Percentiles rank a stretch among this genome's conserved stretches.
phyloP scores from a whole-genome alignment of 2,329 filamentous ascomycete genomes.

The Neocucurbitaria cava region DNA sequence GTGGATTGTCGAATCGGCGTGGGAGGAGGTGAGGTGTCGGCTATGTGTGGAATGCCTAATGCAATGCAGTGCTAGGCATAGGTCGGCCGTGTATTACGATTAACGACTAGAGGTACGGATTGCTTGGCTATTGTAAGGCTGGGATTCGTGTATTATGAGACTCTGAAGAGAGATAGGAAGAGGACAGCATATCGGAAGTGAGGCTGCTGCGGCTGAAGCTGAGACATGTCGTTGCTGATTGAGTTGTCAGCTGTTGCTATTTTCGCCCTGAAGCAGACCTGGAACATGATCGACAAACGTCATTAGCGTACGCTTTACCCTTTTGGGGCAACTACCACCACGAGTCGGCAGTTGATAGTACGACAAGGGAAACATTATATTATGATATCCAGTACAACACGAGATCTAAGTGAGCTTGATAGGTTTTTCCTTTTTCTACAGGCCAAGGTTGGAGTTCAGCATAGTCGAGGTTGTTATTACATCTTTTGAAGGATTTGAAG shows the following conservation, averaged over 20 bases:
- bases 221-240: not conserved
- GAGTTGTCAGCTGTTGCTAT: not conserved
- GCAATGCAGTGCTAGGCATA: not conserved
- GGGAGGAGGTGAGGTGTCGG: not conserved
- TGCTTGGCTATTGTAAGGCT: not conserved
- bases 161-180: not conserved
- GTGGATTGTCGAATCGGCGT: constrained; percentile 6
- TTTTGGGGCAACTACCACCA: too few relatives aligned
- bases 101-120: not conserved
- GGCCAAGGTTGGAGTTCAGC: too few relatives aligned
- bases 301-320: too few relatives aligned
- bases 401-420: too few relatives aligned
- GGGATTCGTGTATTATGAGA: not conserved
- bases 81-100: not conserved
- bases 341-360: too few relatives aligned
- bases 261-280: not conserved
- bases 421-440: too few relatives aligned
- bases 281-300: not conserved
- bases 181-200: not conserved
- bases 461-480: too few relatives aligned
- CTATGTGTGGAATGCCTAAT: not conserved
- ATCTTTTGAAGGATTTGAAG: too few relatives aligned
- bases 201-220: not conserved
- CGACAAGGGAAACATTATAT: too few relatives aligned
- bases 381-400: too few relatives aligned